These are phyloP conservation scores for Isabelozyma rhagii DNA, from an alignment of 805 yeast genomes.

Conservation along the genomic window DNA sequence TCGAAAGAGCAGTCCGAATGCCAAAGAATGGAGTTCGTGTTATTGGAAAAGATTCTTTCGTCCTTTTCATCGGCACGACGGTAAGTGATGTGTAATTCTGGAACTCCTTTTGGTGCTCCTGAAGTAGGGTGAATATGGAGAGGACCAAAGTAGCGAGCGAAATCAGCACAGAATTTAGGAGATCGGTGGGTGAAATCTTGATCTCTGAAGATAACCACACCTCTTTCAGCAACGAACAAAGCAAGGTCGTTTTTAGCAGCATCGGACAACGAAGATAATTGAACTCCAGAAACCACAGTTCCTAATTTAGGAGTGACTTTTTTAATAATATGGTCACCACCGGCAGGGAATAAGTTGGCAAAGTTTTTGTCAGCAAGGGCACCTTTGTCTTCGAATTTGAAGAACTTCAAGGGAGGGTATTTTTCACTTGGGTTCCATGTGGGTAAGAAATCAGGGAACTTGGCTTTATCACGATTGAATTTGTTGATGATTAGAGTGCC, in stretches of 20 bases:
- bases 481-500: conserved; percentile 48
- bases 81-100: conserved; percentile 62
- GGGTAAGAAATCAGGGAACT: conserved; percentile 60
- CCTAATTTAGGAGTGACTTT: conserved; percentile 69
- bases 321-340: conserved; percentile 21
- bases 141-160: conserved; percentile 65
- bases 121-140: conserved; percentile 73
- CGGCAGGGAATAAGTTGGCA: conserved; percentile 48
- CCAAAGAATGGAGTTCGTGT: conserved; percentile 47
- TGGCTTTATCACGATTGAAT: conserved; percentile 28
- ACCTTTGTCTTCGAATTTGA: conserved; percentile 64
- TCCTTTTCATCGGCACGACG: conserved; percentile 44
- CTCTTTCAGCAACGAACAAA: conserved; percentile 62
- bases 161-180: conserved; percentile 48
- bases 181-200: conserved; percentile 60
- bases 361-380: conserved; percentile 58
- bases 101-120: conserved; percentile 64
- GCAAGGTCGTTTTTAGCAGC: conserved; percentile 69
- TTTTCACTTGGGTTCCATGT: conserved; percentile 64
- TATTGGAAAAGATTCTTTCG: conserved; percentile 29
- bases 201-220: conserved; percentile 63
- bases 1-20: conserved; percentile 78
- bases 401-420: conserved; percentile 49
- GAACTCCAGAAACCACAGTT: conserved; percentile 58
- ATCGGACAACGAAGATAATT: conserved; percentile 50